Base-by-base conservation (phyloP, 208 protist species). In the Sergeia podlipaevii region DNA sequence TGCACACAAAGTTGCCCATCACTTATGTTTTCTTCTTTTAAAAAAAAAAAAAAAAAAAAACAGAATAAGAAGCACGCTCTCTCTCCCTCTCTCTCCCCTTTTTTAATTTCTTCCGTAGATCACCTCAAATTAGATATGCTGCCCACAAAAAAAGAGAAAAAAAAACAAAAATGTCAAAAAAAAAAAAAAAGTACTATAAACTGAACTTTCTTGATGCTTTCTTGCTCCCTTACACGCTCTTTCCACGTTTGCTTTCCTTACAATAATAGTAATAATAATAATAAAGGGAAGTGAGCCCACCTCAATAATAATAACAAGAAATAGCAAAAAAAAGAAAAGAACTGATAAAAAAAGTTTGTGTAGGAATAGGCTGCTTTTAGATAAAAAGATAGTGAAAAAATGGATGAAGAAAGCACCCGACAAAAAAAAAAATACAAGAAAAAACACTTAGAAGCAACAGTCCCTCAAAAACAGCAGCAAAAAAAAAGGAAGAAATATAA, bases 1-100 rank as follows among this genome's bases (percentile, higher is more conserved):
- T 91, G 20, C 70, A 85, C 8, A 80, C 52, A 7, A 59, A 61
- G 30, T 81, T 85, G 18, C 84, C 84, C 84, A 91, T 90, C 20
- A 15, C 43, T 17, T 17, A 23, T 28, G 18, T 59, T 45, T 15
- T 51, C 37, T 32, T 13, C 28, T 30, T 47, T 52, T 29, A 36
- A 49, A 42, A 34, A 60, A 11, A 49, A 17, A 29, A 36, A 39
- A 58, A 44, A 53, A 33, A 38, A 63, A 51, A 50, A 53, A 50
- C 18, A 42, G 21, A 54, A 44, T 18, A 45, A 46, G 27, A 18
- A n/a, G n/a, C n/a, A n/a, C n/a, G n/a, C n/a, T n/a, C n/a, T n/a
- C n/a, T n/a, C n/a, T n/a, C n/a, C n/a, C n/a, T n/a, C n/a, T n/a
- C n/a, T n/a, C n/a, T n/a, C n/a, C n/a, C n/a, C n/a, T n/a, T n/a